phyloP scores from a whole-genome alignment of 169 alveolate genomes.

The Miamiensis avidus region DNA sequence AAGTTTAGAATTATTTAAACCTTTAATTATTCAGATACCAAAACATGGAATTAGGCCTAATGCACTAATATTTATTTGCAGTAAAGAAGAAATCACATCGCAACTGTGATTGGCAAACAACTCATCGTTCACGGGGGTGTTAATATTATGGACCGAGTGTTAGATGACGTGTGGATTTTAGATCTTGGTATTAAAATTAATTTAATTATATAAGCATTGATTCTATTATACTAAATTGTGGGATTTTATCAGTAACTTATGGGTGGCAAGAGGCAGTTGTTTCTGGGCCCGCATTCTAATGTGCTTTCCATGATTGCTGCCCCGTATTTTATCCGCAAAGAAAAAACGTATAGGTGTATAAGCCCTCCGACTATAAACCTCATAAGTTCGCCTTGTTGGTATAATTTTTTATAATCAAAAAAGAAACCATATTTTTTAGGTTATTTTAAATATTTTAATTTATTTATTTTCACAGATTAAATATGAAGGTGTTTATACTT shows the following conservation, averaged over 20 bases:
- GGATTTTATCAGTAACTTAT: neutral
- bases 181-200: neutral
- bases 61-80: neutral
- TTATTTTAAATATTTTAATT: too few species aligned
- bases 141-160: neutral
- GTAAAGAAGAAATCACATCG: neutral
- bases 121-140: constrained; percentile 9
- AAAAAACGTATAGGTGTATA: neutral
- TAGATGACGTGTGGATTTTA: neutral
- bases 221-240: too few species aligned
- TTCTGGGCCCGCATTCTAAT: neutral
- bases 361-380: neutral
- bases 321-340: neutral
- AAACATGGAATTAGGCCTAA: neutral
- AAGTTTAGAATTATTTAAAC: too few species aligned
- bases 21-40: neutral
- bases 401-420: too few species aligned
- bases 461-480: neutral
- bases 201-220: too few species aligned
- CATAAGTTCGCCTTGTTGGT: neutral
- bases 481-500: neutral
- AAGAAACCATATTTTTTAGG: neutral
- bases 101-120: neutral
- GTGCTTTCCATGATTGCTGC: neutral
- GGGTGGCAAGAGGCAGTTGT: neutral